Base-by-base conservation (phyloP, 495 filamentous ascomycete genomes). In the Penicillium canescens region DNA sequence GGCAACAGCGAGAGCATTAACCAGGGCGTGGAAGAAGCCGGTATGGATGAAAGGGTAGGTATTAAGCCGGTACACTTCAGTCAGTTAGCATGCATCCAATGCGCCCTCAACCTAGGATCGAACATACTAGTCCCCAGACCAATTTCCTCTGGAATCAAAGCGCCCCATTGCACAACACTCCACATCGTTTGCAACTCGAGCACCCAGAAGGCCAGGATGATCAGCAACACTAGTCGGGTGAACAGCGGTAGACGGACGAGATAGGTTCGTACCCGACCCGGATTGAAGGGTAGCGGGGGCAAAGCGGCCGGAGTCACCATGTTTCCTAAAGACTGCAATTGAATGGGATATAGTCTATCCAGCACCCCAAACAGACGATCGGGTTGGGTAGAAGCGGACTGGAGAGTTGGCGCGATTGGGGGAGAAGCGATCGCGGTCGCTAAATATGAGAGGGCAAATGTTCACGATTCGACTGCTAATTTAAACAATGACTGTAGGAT, bases 61-160 rank as follows among this genome's bases (percentile, higher is more conserved):
- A 63, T 96, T 97, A 14, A 92, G 77, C 54, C 94, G 88, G 69
- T 98, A 90, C 81, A 96, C 93, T 96, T n/a, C n/a, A 2, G 20
- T 6, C 14, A 26, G 34, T 61, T 34, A 63, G 56, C 35, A 33
- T 24, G 34, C 10, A 18, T 36, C 31, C 42, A 34, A 35, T 31
- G 36, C 18, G 21, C n/a, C 34, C 36, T 18, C 20, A 34, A 13
- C 23, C 21, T 14, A 37, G 38, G 20, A 41, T 0, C 23, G 43
- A 36, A 84, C 89, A 53, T 80, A 98, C 93, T 86, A n/a, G 85
- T 86, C 20, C 76, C 70, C 21, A 96, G 61, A 36, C 78, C 76
- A 61, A 93, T 78, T 72, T 92, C 79, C 52, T 86, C 72, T 38
- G 94, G 94, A 55, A 86, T 85, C 50, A 98, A 71, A 6, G 86